Percentiles rank a stretch among this genome's conserved stretches.
These are phyloP conservation scores for Dothistroma septosporum DNA, from an alignment of 2,329 filamentous ascomycete species.

Conservation along the genomic window DNA sequence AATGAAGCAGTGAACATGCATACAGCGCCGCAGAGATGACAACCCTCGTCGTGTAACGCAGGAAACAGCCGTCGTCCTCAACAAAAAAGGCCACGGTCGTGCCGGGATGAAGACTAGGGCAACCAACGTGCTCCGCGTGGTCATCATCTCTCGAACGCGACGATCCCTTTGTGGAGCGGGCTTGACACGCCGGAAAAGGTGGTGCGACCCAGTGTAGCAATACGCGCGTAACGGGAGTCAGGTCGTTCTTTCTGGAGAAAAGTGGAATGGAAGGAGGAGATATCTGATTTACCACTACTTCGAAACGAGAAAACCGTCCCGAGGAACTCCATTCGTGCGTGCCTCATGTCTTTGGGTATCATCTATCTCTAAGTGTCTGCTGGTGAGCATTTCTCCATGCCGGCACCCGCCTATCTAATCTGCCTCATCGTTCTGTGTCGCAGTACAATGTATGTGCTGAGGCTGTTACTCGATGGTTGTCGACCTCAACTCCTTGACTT, in stretches of 20 bases:
- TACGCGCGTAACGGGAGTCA: background rate
- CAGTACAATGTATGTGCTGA: too few species aligned
- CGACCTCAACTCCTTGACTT: too few species aligned
- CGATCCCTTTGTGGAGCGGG: background rate
- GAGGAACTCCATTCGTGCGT: background rate
- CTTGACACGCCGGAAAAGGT: background rate
- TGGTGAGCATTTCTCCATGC: background rate
- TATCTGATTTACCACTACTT: background rate
- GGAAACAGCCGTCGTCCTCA: background rate
- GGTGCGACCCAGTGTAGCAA: background rate
- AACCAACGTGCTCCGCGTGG: too few species aligned
- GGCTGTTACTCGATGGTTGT: too few species aligned
- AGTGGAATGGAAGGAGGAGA: background rate
- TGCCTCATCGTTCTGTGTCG: too few species aligned
- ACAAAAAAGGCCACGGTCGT: background rate
- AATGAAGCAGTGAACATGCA: background rate
- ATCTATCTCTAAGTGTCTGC: background rate
- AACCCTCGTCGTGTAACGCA: background rate
- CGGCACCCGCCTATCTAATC: too few species aligned
- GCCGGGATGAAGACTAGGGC: too few species aligned
- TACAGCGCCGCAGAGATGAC: background rate
- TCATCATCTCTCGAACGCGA: too few species aligned
- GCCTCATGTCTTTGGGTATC: background rate
- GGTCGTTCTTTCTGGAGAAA: background rate
- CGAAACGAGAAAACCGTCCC: background rate